A percentile compares a stretch with the other conserved stretches of the same genome.
Conservation (phyloP, 148 eudicot species). For the Heliosperma pusillum region DNA sequence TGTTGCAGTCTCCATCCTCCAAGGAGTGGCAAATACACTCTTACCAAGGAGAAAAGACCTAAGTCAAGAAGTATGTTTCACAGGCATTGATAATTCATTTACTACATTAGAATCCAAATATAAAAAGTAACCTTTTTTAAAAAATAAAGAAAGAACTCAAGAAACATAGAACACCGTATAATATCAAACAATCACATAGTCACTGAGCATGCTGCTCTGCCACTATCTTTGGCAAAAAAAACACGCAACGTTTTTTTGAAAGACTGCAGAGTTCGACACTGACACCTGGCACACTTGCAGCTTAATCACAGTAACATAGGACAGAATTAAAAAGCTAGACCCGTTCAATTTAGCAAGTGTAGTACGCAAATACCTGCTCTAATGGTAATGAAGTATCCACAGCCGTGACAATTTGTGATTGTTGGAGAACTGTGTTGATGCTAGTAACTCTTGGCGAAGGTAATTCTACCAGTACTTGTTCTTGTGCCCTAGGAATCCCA, state of each 20-base stretch:
- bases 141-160: too few relatives aligned
- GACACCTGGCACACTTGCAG: too few relatives aligned
- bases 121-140: not conserved
- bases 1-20: too few relatives aligned
- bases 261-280: too few relatives aligned
- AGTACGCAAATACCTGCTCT: conserved; percentile 20
- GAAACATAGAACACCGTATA: not conserved
- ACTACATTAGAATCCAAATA: not conserved
- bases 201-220: too few relatives aligned
- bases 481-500: not conserved
- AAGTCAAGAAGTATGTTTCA: too few relatives aligned
- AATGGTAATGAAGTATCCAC: not conserved
- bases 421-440: not conserved
- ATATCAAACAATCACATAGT: not conserved
- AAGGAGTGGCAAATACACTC: too few relatives aligned
- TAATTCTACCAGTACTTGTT: conserved; percentile 2
- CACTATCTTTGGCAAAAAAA: too few relatives aligned
- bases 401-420: conserved; percentile 9
- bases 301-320: too few relatives aligned
- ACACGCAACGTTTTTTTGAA: too few relatives aligned
- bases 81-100: not conserved
- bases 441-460: not conserved
- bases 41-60: too few relatives aligned
- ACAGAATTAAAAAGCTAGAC: too few relatives aligned
- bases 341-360: not conserved